Percentiles rank a stretch among this genome's conserved stretches.
These are phyloP conservation scores for Magnolia changhungtana DNA, from an alignment of 164 flowering plant species.

Conservation along the genomic window DNA sequence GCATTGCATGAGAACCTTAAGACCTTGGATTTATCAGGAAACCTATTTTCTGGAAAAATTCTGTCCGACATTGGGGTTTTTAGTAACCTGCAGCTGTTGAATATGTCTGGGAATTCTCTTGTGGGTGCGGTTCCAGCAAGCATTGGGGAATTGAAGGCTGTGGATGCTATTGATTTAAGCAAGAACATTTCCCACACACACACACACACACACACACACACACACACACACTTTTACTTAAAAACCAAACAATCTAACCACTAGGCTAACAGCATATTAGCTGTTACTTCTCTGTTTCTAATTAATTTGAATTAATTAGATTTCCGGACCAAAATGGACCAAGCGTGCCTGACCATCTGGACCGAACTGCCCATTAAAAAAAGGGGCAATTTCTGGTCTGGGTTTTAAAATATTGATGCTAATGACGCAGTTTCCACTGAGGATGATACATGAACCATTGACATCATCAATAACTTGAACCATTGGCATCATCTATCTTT, in stretches of 20 bases:
- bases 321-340: background rate
- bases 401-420: too few relatives aligned
- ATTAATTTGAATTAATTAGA: background rate
- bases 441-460: background rate
- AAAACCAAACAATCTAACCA: too few relatives aligned
- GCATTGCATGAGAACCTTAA: conserved; percentile 29
- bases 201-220: too few relatives aligned
- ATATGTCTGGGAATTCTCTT: conserved; percentile 63
- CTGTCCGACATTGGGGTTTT: conserved; percentile 44
- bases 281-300: too few relatives aligned
- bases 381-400: too few relatives aligned
- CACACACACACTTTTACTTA: too few relatives aligned
- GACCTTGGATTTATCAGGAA: conserved; percentile 64
- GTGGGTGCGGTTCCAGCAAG: conserved; percentile 57
- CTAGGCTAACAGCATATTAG: too few relatives aligned
- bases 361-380: too few relatives aligned
- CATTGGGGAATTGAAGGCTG: conserved; percentile 56
- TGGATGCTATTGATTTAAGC: conserved; percentile 68
- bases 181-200: conserved; percentile 33
- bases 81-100: conserved; percentile 52
- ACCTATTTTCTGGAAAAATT: conserved; percentile 61
- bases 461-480: background rate
- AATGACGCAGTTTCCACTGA: too few relatives aligned
- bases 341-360: too few relatives aligned
- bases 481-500: background rate